Base-by-base conservation (phyloP, 2,329 filamentous ascomycete genomes). In the Rhinocladiella mackenziei region DNA sequence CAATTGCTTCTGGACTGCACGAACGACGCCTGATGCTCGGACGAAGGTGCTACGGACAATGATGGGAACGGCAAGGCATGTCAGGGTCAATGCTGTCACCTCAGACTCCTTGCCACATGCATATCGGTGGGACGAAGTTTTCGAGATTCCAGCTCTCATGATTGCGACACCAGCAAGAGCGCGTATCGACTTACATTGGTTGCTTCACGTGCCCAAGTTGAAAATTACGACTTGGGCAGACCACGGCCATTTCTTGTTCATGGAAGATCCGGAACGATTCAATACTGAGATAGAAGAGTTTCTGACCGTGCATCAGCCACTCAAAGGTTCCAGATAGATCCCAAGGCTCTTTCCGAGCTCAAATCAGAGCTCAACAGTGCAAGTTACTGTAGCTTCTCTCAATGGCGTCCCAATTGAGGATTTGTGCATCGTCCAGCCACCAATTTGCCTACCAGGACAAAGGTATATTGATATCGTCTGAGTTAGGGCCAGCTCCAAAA, bases 191-290 rank as follows among this genome's bases (percentile, higher is more conserved):
- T 11, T 13, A 25, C 4, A 18, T 22, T 47, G 43, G 43, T 2
- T 41, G 5, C 5, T 14, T 14, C 43, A 47, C 26, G 2, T 47
- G 6, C 37, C 37, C 6, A 3, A 19, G 9, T 26, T 47, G 13
- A 19, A 36, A 15, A 28, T n/a, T 3, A 36, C 2, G 19, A 5
- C 23, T 11, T 47, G 43, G 43, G 18, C 23, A 23, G 43, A 20
- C 13, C 17, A 42, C 23, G 43, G 43, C 20, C 43, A 47, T 23
- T 47, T 42, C 23, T 26, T 33, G 8, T 47, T 47, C 25, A 37
- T 47, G 38, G 43, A 47, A 25, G 43, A 47, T 36, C 4, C 38
- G 3, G 23, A 3, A 10, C 37, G 43, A 11, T 47, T 47, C 32
- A 43, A 42, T 23, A 28, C 19, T 2, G 43, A 29, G 5, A 30